Percentiles rank a stretch among this genome's conserved stretches.
phyloP scores from a whole-genome alignment of 1,284 basidiomycete genomes.

The Malassezia nana region DNA sequence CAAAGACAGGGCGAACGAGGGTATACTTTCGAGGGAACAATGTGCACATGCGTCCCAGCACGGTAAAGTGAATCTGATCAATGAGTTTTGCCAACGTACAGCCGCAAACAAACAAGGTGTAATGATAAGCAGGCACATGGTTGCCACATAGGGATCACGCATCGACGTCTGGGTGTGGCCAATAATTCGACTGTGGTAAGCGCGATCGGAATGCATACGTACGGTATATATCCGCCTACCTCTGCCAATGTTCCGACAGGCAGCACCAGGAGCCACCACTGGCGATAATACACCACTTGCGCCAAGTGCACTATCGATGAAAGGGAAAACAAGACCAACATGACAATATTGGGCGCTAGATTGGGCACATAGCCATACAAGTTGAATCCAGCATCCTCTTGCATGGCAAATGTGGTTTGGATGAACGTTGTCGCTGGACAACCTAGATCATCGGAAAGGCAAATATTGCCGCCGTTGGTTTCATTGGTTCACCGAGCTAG shows the following conservation, averaged over 20 bases:
- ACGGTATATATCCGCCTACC: conserved; percentile 13
- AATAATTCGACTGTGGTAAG: conserved; percentile 13
- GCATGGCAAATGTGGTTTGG: neutral
- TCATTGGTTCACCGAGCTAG: no score
- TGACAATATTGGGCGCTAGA: conserved; percentile 12
- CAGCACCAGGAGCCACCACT: conserved; percentile 21
- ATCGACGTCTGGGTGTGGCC: conserved; percentile 19
- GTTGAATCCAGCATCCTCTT: neutral
- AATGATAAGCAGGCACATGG: conserved; percentile 24
- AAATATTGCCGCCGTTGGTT: no score
- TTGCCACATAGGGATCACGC: conserved; percentile 23
- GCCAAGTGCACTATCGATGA: conserved; percentile 4
- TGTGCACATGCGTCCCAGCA: conserved; percentile 17
- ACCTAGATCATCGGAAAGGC: no score
- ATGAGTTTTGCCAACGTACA: neutral
- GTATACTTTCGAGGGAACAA: conserved; percentile 19
- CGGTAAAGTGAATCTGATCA: conserved; percentile 20
- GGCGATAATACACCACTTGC: conserved; percentile 10
- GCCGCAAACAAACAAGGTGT: conserved; percentile 31
- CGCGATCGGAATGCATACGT: conserved; percentile 6
- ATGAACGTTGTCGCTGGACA: neutral
- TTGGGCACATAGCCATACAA: conserved; percentile 20
- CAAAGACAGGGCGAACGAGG: conserved; percentile 17
- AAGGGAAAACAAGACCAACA: conserved; percentile 16
- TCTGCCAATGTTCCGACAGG: conserved; percentile 20